Evolutionary conservation across 2,329 filamentous ascomycete species (phyloP), one percentile per base, ranked within the genome.

Genomic region (Penicillium sumatraense): DNA sequence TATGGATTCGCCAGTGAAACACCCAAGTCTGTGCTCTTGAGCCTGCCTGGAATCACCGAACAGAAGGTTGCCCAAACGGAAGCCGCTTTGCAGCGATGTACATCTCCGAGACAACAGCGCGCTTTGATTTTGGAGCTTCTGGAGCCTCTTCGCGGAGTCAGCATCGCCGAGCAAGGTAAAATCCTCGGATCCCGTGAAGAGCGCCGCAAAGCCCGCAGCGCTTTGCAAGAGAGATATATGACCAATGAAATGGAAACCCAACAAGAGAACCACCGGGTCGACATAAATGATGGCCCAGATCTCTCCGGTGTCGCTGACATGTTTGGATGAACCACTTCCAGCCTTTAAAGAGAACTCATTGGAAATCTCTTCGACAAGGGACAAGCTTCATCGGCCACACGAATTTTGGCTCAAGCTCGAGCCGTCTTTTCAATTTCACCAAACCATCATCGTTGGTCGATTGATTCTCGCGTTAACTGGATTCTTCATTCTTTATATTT

Each of bases 91-190:
- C 67, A 74, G 1, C 72, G 73, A 27, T 79, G 83, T 14, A 84
- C 86, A 49, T 72, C 74, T 5, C 84, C 87, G n/a, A 83, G 93
- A 3, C 86, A 90, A 65, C 92, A 96, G 74, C 82, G 93, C 18
- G 89, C 87, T 1, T 78, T 96, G 21, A 86, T 99, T 14, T 78
- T 99, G 8, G 91, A 96, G 59, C 78, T 99, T 14, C 80, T 99
- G 20, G 90, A 92, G 64, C 88, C 92, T 40, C 82, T 99, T 6
- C 87, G 96, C 63, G 95, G 95, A 0, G 88, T 98, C 5, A 93
- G 92, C 65, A 90, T 99, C 53, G 90, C 93, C 7, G 95, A 99
- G 75, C 89, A 95, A 79, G 95, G 95, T 23, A 95, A 91, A 73
- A 86, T 99, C 21, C 74, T 81, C 41, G 72, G 75, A 41, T 71